Evolutionary conservation across 305 asterid species (phyloP).

Genomic region (Solanum hybrid): DNA sequence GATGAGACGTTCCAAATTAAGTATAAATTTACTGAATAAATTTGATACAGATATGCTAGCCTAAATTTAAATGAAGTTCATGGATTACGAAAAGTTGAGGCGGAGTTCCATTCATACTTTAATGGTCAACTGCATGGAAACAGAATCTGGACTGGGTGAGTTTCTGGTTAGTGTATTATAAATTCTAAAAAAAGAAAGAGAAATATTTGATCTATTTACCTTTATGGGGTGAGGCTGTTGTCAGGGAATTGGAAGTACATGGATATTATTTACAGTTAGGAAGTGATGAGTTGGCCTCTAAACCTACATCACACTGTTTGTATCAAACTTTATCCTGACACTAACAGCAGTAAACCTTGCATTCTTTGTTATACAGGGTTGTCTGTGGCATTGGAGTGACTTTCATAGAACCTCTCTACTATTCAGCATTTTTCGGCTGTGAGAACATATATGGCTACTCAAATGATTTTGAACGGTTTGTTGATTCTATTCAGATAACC

Average conservation of each 20-base stretch:
- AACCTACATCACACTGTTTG: background rate
- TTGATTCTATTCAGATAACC: background rate
- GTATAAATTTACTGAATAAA: background rate
- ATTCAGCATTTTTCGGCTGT: slow-evolving; percentile 57
- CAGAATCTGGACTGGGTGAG: slow-evolving; percentile 89
- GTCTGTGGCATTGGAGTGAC: slow-evolving; percentile 72
- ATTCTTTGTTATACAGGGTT: slow-evolving; percentile 44
- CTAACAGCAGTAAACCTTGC: slow-evolving; percentile 11
- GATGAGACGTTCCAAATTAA: background rate
- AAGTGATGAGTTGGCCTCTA: background rate
- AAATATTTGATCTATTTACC: background rate
- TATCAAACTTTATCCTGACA: background rate
- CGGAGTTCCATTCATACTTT: slow-evolving; percentile 63
- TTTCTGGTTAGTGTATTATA: slow-evolving; percentile 2
- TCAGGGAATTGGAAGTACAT: background rate
- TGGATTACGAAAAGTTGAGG: slow-evolving; percentile 52
- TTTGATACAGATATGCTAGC: slow-evolving; percentile 46
- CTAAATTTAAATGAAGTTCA: slow-evolving; percentile 53
- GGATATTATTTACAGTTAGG: background rate
- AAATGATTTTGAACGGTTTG: slow-evolving; percentile 75
- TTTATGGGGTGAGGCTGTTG: background rate
- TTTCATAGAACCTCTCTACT: slow-evolving; percentile 61
- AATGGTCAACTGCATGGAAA: slow-evolving; percentile 58
- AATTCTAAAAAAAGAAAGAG: background rate
- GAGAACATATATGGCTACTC: slow-evolving; percentile 55